Evolutionary conservation across 768 basidiomycete genomes (phyloP).

Genomic region (Imleria badia): DNA sequence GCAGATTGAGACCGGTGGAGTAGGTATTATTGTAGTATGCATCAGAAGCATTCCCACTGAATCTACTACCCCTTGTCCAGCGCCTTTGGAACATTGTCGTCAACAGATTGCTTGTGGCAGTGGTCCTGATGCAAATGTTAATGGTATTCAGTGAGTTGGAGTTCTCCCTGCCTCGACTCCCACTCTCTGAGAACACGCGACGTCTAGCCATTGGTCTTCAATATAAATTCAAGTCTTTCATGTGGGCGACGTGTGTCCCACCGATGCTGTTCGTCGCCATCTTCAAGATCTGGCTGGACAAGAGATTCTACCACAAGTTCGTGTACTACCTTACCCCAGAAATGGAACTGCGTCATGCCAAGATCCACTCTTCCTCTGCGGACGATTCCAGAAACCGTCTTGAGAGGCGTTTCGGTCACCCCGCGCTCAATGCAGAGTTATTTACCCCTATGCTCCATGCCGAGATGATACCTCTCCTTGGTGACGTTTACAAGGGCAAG

Average conservation of each 20-base stretch:
- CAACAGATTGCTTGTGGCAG: conserved; percentile 79
- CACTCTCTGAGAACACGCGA: not conserved
- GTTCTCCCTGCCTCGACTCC: not conserved
- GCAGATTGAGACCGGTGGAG: conserved; percentile 91
- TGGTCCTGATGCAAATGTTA: conserved; percentile 83
- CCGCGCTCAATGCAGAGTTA: conserved; percentile 81
- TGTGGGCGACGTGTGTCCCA: conserved; percentile 81
- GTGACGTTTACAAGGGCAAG: conserved; percentile 75
- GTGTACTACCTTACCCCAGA: conserved; percentile 83
- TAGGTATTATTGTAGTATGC: conserved; percentile 41
- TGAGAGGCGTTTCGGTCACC: conserved; percentile 93
- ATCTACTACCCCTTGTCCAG: conserved; percentile 42
- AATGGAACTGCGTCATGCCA: conserved; percentile 68
- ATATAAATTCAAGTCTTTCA: conserved; percentile 64
- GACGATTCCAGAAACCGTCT: conserved; percentile 75
- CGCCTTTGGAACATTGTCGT: conserved; percentile 90
- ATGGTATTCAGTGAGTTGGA: conserved; percentile 77
- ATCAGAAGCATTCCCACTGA: not conserved
- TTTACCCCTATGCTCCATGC: conserved; percentile 88
- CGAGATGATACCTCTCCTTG: conserved; percentile 77
- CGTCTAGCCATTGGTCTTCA: conserved; percentile 80
- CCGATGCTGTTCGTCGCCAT: conserved; percentile 73
- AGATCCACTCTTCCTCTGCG: conserved; percentile 74
- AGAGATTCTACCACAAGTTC: conserved; percentile 66
- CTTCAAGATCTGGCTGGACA: conserved; percentile 86